phyloP scores from a whole-genome alignment of 2,329 filamentous ascomycete species.

The Pestalotiopsis fici region DNA sequence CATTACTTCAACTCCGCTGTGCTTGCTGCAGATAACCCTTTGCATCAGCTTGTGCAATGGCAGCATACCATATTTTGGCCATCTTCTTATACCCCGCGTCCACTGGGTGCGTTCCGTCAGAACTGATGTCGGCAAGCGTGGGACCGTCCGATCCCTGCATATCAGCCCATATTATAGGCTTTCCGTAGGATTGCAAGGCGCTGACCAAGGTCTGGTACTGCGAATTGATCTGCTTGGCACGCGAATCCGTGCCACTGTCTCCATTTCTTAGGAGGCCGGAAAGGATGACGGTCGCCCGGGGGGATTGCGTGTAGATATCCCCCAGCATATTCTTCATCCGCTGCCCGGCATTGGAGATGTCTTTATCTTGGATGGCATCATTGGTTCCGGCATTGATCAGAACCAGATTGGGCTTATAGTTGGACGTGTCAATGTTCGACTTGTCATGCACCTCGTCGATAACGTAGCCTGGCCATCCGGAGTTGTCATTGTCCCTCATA shows the following conservation, averaged over 20 bases:
- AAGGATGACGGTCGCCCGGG: conserved; percentile 32
- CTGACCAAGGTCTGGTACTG: conserved; percentile 24
- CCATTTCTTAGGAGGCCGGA: conserved; percentile 32
- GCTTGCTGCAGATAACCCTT: conserved; percentile 19
- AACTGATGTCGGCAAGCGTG: conserved; percentile 23
- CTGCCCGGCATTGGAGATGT: conserved; percentile 26
- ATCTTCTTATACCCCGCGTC: conserved; percentile 36
- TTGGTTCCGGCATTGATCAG: conserved; percentile 41
- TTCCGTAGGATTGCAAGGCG: conserved; percentile 17
- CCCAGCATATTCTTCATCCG: conserved; percentile 30
- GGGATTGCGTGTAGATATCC: conserved; percentile 27
- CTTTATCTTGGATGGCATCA: conserved; percentile 34
- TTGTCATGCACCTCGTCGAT: conserved; percentile 33
- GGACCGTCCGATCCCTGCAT: conserved; percentile 28
- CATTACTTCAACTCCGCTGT: conserved; percentile 17
- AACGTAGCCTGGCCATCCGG: conserved; percentile 36
- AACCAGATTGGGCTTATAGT: conserved; percentile 35
- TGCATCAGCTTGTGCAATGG: conserved; percentile 26
- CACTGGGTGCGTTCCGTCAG: conserved; percentile 34
- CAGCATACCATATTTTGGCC: conserved; percentile 30
- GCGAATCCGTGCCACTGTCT: conserved; percentile 21
- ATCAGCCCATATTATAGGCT: conserved; percentile 32
- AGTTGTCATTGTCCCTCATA: conserved; percentile 36
- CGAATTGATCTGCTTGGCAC: conserved; percentile 27
- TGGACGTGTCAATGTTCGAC: conserved; percentile 25